phyloP scores from a whole-genome alignment of 208 protist genomes.

The Wallacemonas sp. region DNA sequence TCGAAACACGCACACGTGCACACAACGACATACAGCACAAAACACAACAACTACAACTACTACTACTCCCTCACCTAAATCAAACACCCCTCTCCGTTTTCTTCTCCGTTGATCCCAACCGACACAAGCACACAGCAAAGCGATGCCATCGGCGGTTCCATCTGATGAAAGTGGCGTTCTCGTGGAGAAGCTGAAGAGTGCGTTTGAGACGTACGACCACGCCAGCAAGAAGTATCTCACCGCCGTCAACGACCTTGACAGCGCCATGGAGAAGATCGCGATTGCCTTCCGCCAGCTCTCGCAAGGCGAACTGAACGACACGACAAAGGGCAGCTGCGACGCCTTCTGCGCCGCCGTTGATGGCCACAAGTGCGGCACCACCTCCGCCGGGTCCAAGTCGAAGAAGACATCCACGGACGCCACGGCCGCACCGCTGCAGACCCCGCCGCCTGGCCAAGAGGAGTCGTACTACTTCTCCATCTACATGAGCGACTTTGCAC shows the following conservation, averaged over 20 bases:
- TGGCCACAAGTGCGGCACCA: slow-evolving; percentile 30
- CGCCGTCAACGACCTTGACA: slow-evolving; percentile 59
- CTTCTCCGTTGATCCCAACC: no score
- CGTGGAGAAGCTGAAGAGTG: slow-evolving; percentile 55
- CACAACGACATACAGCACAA: background rate
- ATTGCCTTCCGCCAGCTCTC: slow-evolving; percentile 58
- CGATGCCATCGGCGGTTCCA: slow-evolving; percentile 7
- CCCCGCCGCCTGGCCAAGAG: background rate
- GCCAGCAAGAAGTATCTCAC: slow-evolving; percentile 58
- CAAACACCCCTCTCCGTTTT: slow-evolving; percentile 1
- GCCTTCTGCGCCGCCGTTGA: slow-evolving; percentile 45
- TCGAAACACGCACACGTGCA: background rate
- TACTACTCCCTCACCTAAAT: background rate
- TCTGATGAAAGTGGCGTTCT: slow-evolving; percentile 34
- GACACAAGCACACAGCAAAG: slow-evolving; percentile 19
- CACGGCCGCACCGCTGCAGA: background rate
- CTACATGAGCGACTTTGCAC: slow-evolving; percentile 69
- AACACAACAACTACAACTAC: slow-evolving; percentile 4
- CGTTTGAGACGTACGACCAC: slow-evolving; percentile 44
- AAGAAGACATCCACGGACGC: background rate
- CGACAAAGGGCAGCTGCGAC: slow-evolving; percentile 24
- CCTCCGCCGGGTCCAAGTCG: background rate
- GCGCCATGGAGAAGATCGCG: slow-evolving; percentile 44
- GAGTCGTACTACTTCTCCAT: slow-evolving; percentile 36
- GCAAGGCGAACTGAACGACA: slow-evolving; percentile 35